Conservation (phyloP, 2,329 filamentous ascomycete genomes). For the Tympanopsis confertula region DNA sequence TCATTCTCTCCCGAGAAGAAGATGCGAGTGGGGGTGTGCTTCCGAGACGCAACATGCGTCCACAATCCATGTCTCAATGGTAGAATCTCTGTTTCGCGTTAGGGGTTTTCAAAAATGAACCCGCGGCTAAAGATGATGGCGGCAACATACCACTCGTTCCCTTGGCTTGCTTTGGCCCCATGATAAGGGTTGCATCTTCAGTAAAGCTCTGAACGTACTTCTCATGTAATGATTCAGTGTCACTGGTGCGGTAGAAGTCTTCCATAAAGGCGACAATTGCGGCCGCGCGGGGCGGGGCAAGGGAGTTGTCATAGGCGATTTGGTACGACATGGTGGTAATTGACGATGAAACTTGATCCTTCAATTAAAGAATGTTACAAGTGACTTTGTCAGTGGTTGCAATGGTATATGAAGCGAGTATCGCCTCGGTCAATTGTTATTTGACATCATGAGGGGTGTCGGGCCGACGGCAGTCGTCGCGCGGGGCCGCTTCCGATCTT, state of each 20-base stretch:
- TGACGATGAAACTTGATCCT: too few relatives aligned
- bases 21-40: constrained; percentile 14
- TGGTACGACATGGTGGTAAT: constrained; percentile 16
- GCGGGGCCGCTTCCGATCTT: too few relatives aligned
- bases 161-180: constrained; percentile 19
- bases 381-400: too few relatives aligned
- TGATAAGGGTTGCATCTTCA: constrained; percentile 19
- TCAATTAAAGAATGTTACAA: too few relatives aligned
- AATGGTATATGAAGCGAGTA: too few relatives aligned
- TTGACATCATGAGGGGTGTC: too few relatives aligned
- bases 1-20: constrained; percentile 18
- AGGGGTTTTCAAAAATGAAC: not conserved
- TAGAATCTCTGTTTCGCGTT: constrained; percentile 14
- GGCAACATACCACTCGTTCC: constrained; percentile 14
- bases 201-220: constrained; percentile 20
- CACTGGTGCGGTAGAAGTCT: constrained; percentile 21
- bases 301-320: constrained; percentile 12
- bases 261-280: constrained; percentile 17
- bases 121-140: not conserved
- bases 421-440: too few relatives aligned
- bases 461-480: too few relatives aligned
- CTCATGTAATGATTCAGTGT: constrained; percentile 18
- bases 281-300: constrained; percentile 11
- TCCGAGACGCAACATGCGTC: constrained; percentile 19
- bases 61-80: constrained; percentile 19